A percentile compares a stretch with the other conserved stretches of the same genome.
Evolutionary conservation across 73 alveolate species (phyloP).

Genomic region (Tetrahymena elliotti): DNA sequence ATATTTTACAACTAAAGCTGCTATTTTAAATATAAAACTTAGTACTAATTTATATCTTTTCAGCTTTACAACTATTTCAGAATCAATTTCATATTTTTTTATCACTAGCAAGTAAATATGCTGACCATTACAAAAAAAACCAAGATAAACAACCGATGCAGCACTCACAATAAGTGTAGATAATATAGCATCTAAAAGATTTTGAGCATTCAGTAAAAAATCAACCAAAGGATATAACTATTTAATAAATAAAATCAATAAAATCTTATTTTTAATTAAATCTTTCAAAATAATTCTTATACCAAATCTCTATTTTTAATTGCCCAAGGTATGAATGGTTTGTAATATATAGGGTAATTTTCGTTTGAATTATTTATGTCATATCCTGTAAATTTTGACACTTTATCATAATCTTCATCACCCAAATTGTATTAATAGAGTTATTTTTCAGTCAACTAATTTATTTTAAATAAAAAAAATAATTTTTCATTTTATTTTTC

Average conservation of each 20-base stretch:
- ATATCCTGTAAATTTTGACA: background rate
- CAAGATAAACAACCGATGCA: background rate
- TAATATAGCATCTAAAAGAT: background rate
- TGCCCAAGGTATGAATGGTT: background rate
- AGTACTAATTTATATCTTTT: background rate
- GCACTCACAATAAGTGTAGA: background rate
- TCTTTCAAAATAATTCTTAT: background rate
- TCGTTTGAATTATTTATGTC: background rate
- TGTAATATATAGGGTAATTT: background rate
- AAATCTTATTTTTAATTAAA: too few relatives aligned
- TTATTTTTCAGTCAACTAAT: background rate
- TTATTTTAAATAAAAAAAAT: background rate
- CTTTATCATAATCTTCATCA: background rate
- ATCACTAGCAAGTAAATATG: background rate
- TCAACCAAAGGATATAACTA: background rate
- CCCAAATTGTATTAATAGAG: background rate
- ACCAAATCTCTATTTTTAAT: background rate
- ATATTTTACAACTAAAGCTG: background rate
- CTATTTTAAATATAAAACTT: background rate
- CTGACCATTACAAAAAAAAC: background rate
- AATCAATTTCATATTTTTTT: background rate
- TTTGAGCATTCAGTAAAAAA: background rate
- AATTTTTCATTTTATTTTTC: background rate
- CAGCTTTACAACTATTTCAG: background rate
- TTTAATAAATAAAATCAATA: too few relatives aligned